Evolutionary conservation across 305 asterid species (phyloP).

Genomic region (Solanum hybrid): DNA sequence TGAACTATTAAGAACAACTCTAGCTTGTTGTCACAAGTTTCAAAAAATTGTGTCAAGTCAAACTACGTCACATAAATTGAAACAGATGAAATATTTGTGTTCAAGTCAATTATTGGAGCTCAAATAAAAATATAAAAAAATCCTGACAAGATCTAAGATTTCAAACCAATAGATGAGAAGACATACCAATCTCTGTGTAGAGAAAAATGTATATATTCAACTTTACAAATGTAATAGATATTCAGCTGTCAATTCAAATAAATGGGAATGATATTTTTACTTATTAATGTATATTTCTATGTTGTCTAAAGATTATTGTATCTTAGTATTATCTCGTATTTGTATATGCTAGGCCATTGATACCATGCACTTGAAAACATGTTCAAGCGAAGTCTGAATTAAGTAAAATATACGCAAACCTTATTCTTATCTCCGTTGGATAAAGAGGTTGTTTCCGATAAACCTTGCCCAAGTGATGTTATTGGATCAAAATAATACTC

Average conservation of each 20-base stretch:
- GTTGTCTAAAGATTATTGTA: not conserved
- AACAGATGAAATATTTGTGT: not conserved
- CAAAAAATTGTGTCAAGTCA: not conserved
- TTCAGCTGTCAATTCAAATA: not conserved
- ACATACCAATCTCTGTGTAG: not conserved
- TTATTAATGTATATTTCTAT: not conserved
- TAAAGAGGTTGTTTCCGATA: not conserved
- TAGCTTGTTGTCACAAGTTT: not conserved
- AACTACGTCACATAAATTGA: not conserved
- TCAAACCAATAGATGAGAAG: not conserved
- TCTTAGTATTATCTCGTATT: not conserved
- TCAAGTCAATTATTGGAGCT: not conserved
- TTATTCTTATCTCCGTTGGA: fast-evolving
- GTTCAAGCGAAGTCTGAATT: no score
- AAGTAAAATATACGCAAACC: not conserved
- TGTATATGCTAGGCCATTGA: not conserved
- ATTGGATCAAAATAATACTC: not conserved
- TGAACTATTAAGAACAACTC: not conserved
- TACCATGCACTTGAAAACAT: not conserved
- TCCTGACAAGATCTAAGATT: not conserved
- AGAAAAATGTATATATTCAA: not conserved
- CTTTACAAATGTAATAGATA: not conserved
- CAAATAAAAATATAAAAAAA: not conserved
- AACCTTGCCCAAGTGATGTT: not conserved
- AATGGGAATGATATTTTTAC: not conserved